Conservation (phyloP, 2,329 filamentous ascomycete species). For the Cordyceps tenuipes region DNA sequence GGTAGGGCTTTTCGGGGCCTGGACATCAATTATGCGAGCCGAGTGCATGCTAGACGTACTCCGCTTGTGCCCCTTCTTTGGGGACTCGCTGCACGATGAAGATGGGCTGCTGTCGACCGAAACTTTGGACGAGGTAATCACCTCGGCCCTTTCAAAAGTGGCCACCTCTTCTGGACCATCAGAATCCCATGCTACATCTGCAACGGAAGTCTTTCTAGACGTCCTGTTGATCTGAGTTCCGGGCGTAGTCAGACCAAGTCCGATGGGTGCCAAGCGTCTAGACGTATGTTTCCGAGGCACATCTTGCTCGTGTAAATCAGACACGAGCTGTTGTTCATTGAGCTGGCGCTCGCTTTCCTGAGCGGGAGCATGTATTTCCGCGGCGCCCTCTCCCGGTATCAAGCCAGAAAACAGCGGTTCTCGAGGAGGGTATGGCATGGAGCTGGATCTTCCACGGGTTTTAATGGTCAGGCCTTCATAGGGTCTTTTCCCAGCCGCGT, state of each 20-base stretch:
- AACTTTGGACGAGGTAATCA: conserved; percentile 47
- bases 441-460: conserved; percentile 38
- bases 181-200: conserved; percentile 9
- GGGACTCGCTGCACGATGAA: conserved; percentile 39
- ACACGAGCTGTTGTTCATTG: background rate
- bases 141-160: conserved; percentile 47
- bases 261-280: background rate
- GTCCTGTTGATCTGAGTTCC: background rate
- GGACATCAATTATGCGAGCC: conserved; percentile 50
- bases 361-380: background rate
- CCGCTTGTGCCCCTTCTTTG: conserved; percentile 29
- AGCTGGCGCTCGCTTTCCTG: background rate
- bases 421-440: conserved; percentile 34
- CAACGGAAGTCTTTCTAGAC: background rate
- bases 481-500: conserved; percentile 23
- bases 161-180: conserved; percentile 37
- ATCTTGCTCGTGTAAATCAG: background rate
- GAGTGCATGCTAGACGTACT: conserved; percentile 43
- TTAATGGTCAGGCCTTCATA: conserved; percentile 27
- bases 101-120: conserved; percentile 46
- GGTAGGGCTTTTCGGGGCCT: conserved; percentile 40
- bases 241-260: conserved; percentile 3
- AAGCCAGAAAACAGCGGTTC: conserved; percentile 7
- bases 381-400: background rate
- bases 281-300: background rate